phyloP scores from a whole-genome alignment of 257 asterid species.

The Avicennia marina region DNA sequence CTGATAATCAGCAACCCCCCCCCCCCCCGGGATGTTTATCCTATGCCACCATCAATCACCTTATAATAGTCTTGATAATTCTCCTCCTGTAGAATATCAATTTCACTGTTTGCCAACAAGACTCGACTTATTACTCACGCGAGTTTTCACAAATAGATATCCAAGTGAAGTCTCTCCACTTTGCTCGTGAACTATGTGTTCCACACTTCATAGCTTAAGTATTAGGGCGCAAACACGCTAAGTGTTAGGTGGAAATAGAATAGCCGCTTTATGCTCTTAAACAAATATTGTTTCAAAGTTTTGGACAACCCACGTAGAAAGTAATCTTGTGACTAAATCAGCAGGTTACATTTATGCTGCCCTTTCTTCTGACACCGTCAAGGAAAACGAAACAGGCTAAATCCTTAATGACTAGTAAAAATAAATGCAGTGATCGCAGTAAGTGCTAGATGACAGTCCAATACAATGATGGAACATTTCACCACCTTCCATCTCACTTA shows the following conservation, averaged over 20 bases:
- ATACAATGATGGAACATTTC: neutral
- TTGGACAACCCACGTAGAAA: neutral
- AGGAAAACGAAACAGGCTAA: constrained; percentile 3
- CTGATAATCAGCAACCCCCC: neutral
- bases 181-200: neutral
- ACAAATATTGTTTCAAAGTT: neutral
- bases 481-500: neutral
- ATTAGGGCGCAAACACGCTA: neutral
- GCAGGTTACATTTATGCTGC: neutral
- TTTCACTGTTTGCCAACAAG: neutral
- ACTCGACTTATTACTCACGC: neutral
- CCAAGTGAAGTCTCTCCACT: neutral
- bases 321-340: neutral
- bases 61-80: neutral
- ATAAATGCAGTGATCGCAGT: neutral
- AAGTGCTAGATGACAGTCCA: neutral
- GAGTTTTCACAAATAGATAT: neutral
- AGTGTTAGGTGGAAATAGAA: too few relatives aligned
- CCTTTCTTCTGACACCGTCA: neutral
- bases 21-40: neutral
- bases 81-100: neutral
- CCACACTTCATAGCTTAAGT: neutral
- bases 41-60: neutral
- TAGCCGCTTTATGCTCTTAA: neutral
- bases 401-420: neutral